A percentile compares a stretch with the other conserved stretches of the same genome.
These are phyloP conservation scores for Curvularia verruculosa DNA, from an alignment of 2,329 filamentous ascomycete genomes.

Conservation along the genomic window DNA sequence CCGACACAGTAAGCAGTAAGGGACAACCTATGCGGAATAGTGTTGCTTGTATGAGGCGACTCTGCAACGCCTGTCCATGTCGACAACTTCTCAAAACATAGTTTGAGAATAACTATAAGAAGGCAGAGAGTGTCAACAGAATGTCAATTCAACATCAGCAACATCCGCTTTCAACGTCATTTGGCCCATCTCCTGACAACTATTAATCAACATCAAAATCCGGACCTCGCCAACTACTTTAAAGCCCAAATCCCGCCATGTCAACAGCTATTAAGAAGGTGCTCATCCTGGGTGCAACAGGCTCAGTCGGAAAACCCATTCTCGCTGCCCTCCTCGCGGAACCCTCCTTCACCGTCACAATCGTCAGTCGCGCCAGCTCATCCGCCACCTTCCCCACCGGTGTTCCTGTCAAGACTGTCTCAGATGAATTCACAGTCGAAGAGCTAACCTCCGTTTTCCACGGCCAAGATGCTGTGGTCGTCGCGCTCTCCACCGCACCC, in stretches of 20 bases:
- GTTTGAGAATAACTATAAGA: background rate
- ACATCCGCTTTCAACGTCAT: background rate
- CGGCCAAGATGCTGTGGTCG: constrained; percentile 49
- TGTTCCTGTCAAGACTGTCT: constrained; percentile 37
- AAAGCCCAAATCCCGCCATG: constrained; percentile 3
- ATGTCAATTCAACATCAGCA: background rate
- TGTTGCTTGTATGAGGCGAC: background rate
- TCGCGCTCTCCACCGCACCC: constrained; percentile 34
- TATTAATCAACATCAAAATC: background rate
- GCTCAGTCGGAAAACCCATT: constrained; percentile 33
- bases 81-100: background rate
- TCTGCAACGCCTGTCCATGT: background rate
- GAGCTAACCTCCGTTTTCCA: constrained; percentile 43
- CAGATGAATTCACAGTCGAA: constrained; percentile 28
- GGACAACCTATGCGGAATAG: background rate
- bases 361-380: constrained; percentile 40
- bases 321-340: constrained; percentile 42
- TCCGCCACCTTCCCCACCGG: constrained; percentile 29
- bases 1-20: background rate
- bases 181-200: background rate
- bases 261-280: constrained; percentile 26
- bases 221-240: background rate
- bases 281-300: constrained; percentile 37
- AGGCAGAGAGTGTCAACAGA: background rate
- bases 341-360: constrained; percentile 43